Conservation (phyloP, 2,329 filamentous ascomycete species). For the Nothophoma quercina region DNA sequence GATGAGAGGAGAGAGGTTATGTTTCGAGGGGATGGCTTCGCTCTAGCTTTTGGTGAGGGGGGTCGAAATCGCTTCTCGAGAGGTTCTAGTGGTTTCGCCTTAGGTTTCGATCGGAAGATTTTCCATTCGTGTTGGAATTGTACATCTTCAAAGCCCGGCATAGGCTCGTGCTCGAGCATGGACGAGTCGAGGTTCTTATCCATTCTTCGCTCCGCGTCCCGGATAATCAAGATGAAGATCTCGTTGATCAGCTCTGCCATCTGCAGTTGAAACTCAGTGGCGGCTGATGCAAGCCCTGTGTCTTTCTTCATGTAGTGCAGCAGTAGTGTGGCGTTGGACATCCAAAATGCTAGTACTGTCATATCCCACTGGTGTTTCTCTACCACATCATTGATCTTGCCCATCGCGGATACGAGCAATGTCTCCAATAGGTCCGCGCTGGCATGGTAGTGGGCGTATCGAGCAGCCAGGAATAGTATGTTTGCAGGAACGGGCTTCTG, state of each 20-base stretch:
- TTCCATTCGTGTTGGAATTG: conserved; percentile 99
- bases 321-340: conserved; percentile 94
- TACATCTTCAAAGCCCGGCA: conserved; percentile 95
- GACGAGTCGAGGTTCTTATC: conserved; percentile 93
- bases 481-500: conserved; percentile 98
- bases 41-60: conserved; percentile 89
- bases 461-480: conserved; percentile 91
- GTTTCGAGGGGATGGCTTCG: conserved; percentile 91
- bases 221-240: conserved; percentile 96
- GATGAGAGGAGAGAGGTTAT: conserved; percentile 95
- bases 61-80: conserved; percentile 89
- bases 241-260: conserved; percentile 95
- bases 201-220: conserved; percentile 92
- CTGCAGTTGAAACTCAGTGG: conserved; percentile 88
- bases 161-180: conserved; percentile 98
- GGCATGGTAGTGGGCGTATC: conserved; percentile 96
- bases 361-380: conserved; percentile 98
- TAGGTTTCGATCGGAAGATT: conserved; percentile 88
- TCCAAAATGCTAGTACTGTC: conserved; percentile 99
- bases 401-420: conserved; percentile 84
- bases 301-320: conserved; percentile 98
- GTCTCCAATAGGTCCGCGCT: conserved; percentile 83
- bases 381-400: conserved; percentile 97
- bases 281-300: conserved; percentile 77
- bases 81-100: conserved; percentile 84